These are phyloP conservation scores for Ceratocystis albifundus DNA, from an alignment of 2,329 filamentous ascomycete genomes.

Conservation along the genomic window DNA sequence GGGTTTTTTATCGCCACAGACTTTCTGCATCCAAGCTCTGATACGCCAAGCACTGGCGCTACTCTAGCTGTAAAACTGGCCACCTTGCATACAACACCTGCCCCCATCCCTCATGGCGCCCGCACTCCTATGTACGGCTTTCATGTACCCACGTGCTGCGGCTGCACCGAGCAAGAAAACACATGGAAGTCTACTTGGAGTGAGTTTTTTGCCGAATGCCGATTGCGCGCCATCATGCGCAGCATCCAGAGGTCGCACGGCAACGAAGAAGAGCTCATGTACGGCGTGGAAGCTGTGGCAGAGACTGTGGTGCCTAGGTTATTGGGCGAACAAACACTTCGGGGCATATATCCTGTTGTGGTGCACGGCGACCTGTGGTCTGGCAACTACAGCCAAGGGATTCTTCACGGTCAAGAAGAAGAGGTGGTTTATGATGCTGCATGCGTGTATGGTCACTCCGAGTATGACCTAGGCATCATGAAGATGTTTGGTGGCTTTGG, in stretches of 20 bases:
- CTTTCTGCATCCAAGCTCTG: conserved; percentile 55
- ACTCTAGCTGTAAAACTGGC: conserved; percentile 67
- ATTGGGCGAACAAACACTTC: conserved; percentile 55
- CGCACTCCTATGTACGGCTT: conserved; percentile 67
- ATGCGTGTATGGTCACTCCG: conserved; percentile 70
- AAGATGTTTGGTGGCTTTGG: conserved; percentile 90
- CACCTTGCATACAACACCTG: conserved; percentile 63
- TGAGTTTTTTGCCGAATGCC: conserved; percentile 70
- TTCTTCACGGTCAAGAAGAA: conserved; percentile 46
- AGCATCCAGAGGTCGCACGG: conserved; percentile 16
- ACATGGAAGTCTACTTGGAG: conserved; percentile 62
- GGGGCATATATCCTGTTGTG: conserved; percentile 60
- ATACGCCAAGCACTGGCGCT: conserved; percentile 36
- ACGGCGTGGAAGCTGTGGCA: conserved; percentile 54
- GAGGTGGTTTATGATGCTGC: conserved; percentile 76
- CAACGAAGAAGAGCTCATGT: conserved; percentile 34
- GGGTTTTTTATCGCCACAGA: conserved; percentile 58
- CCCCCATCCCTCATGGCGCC: conserved; percentile 48
- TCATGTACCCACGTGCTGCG: conserved; percentile 73
- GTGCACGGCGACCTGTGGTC: conserved; percentile 92
- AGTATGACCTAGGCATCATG: conserved; percentile 92
- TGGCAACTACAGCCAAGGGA: conserved; percentile 63
- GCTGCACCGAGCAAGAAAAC: conserved; percentile 73
- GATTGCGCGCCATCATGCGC: conserved; percentile 50
- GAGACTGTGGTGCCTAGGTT: conserved; percentile 59